phyloP scores from a whole-genome alignment of 164 flowering plant species.

The Cinnamomum micranthum region DNA sequence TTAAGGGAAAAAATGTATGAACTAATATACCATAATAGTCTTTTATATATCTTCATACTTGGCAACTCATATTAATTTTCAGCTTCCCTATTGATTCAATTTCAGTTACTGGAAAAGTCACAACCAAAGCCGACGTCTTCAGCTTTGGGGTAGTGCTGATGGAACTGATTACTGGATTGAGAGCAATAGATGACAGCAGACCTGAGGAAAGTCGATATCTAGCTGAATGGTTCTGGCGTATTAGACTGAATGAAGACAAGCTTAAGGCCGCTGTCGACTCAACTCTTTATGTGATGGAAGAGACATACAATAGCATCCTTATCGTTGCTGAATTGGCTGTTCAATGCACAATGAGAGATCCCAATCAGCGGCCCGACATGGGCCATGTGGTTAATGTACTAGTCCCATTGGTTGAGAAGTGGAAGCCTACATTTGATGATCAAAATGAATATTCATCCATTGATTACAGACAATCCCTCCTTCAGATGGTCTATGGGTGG shows the following conservation, averaged over 20 bases:
- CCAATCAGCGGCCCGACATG: conserved; percentile 52
- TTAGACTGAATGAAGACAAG: conserved; percentile 35
- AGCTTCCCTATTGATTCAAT: background rate
- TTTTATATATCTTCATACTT: background rate
- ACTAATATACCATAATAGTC: too few species aligned
- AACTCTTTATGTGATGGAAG: conserved; percentile 35
- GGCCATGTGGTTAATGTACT: conserved; percentile 47
- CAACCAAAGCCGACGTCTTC: conserved; percentile 36
- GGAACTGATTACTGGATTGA: conserved; percentile 31
- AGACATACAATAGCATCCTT: conserved; percentile 35
- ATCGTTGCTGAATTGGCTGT: conserved; percentile 48
- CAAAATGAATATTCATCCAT: background rate
- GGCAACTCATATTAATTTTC: background rate
- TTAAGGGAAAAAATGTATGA: too few species aligned
- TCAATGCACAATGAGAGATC: conserved; percentile 51
- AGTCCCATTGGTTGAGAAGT: conserved; percentile 46
- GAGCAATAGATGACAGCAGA: conserved; percentile 26
- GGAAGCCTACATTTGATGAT: conserved; percentile 34
- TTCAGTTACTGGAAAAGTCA: conserved; percentile 29
- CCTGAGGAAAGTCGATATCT: conserved; percentile 39
- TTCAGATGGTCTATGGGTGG: background rate
- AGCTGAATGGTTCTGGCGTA: conserved; percentile 43
- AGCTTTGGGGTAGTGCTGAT: conserved; percentile 32
- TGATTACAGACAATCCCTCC: background rate
- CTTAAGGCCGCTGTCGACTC: conserved; percentile 32